Base-by-base conservation (phyloP, 2,329 filamentous ascomycete genomes). In the Scopulariopsis brevicaulis region DNA sequence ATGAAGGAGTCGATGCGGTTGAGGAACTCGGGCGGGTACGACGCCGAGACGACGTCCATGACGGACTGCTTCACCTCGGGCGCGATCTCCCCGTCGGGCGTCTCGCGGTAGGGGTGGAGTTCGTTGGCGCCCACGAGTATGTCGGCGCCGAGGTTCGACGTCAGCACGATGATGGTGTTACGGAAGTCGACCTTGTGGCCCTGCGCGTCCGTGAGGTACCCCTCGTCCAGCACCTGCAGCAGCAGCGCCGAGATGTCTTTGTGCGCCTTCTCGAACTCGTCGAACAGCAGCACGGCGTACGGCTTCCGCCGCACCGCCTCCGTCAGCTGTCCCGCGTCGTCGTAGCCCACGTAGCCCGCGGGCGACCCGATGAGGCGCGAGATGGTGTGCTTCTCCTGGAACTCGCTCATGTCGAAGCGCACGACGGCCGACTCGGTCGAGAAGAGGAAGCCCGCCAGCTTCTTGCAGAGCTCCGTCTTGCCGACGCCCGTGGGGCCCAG, bases 1-100 rank as follows among this genome's bases (percentile, higher is more conserved):
- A 97, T 96, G 74, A 97, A 96, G 61, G 95, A 93, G 71, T 97
- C 93, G 62, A 97, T 90, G 22, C 94, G 84, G 74, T 99, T 97
- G 62, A 97, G 81, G 77, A 97, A 99, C 69, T 97, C 94, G 3
- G 94, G 94, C 5, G 93, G 85, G 68, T 96, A 86, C 56, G 75
- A 77, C 10, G 78, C 71, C 20, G 86, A 78, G 1, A 97, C 92
- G 18, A 95, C 85, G 66, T 96, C 89, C 85, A 97, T 91, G 57
- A 97, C 92, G 0, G 89, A 85, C 59, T 82, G 77, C 66, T 90
- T 90, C 53, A 92, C 82, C 0, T 83, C 82, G 0, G 84, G 79
- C 18, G 87, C 84, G 59, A 97, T 85, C 35, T 89, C 84, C 48
- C 87, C 85, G 54, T 83, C 79, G 1, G 77, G 67, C 3, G 79